Percentiles rank a stretch among this genome's conserved stretches.
These are phyloP conservation scores for Iris pallida DNA, from an alignment of 116 monocot species.

Conservation along the genomic window DNA sequence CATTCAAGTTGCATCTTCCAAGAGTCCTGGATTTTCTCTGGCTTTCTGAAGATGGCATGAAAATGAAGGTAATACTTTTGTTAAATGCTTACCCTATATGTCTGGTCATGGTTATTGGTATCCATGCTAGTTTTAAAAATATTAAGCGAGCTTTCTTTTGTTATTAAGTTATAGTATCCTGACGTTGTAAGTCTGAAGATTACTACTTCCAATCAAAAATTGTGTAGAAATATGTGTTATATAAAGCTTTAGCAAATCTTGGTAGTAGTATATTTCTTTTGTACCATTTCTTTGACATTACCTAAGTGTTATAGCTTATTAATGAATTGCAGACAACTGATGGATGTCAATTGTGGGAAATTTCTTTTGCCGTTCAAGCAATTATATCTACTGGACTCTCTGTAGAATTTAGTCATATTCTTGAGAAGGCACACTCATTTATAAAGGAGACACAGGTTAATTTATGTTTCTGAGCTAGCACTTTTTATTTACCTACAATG, in stretches of 20 bases:
- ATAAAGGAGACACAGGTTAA: constrained; percentile 36
- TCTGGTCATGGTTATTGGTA: not conserved
- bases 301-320: not conserved
- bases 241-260: not conserved
- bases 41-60: constrained; percentile 69
- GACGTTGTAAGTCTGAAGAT: not conserved
- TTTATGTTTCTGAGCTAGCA: not conserved
- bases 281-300: not conserved
- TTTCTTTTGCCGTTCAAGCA: constrained; percentile 42
- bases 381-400: constrained; percentile 28
- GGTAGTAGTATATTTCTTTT: not conserved
- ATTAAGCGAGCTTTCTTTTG: not conserved
- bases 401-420: constrained; percentile 33
- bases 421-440: constrained; percentile 32
- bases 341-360: constrained; percentile 26
- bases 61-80: constrained; percentile 40
- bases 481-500: not conserved
- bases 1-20: constrained; percentile 52
- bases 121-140: not conserved
- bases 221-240: not conserved
- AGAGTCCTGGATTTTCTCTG: constrained; percentile 49
- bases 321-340: constrained; percentile 13
- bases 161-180: not conserved
- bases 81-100: not conserved
- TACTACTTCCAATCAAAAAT: not conserved